phyloP scores from a whole-genome alignment of 371 early-diverging fungal species.

The Mortierella sp. region DNA sequence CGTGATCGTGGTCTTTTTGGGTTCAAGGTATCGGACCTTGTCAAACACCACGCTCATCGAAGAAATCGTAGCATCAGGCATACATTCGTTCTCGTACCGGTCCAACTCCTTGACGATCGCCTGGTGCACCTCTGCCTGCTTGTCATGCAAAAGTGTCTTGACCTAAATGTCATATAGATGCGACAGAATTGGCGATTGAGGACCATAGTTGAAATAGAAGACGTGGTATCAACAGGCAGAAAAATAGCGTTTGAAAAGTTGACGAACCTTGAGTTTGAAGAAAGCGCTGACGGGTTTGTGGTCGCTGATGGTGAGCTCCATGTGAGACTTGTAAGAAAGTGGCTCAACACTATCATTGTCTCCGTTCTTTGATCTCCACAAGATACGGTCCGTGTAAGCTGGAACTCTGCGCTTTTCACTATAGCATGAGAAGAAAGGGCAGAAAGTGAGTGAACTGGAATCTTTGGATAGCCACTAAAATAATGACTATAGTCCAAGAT shows the following conservation, averaged over 20 bases:
- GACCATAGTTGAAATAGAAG: neutral
- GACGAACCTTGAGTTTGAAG: constrained; percentile 67
- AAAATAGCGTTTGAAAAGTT: too few species aligned
- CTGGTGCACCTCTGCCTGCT: constrained; percentile 67
- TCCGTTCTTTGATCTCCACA: constrained; percentile 76
- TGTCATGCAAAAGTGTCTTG: constrained; percentile 67
- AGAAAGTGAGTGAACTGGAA: neutral
- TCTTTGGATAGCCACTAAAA: too few species aligned
- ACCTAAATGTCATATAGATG: constrained; percentile 20
- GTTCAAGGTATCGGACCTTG: constrained; percentile 76
- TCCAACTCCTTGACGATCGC: constrained; percentile 82
- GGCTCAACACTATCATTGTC: constrained; percentile 60
- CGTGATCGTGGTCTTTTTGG: constrained; percentile 67
- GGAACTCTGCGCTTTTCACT: constrained; percentile 91
- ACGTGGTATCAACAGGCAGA: too few species aligned
- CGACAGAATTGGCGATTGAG: neutral
- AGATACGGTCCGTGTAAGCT: constrained; percentile 94
- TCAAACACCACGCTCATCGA: constrained; percentile 82
- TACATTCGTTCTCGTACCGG: constrained; percentile 83
- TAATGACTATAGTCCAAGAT: too few species aligned
- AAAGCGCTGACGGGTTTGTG: constrained; percentile 94
- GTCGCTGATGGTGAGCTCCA: constrained; percentile 84
- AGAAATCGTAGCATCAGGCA: constrained; percentile 80
- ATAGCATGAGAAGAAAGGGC: neutral
- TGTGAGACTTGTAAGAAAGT: constrained; percentile 70